These are phyloP conservation scores for Boletus speciosus DNA, from an alignment of 768 basidiomycete species.

Conservation along the genomic window DNA sequence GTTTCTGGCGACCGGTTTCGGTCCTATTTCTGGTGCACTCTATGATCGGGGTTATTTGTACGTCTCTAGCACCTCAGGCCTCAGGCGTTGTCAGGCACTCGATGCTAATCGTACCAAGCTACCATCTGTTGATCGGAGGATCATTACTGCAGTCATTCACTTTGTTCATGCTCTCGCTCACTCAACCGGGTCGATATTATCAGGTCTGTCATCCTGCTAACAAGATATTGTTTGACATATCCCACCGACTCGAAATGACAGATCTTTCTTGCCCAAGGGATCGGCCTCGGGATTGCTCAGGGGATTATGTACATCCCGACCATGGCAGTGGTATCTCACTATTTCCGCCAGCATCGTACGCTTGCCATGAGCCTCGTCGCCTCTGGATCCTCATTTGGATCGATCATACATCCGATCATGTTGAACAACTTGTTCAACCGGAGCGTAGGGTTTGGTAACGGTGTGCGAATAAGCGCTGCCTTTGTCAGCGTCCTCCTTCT, in stretches of 20 bases:
- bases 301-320: conserved; percentile 48
- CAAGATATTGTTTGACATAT: not conserved
- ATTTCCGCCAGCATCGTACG: conserved; percentile 40
- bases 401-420: conserved; percentile 27
- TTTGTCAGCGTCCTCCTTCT: conserved; percentile 37
- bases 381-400: conserved; percentile 35
- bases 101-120: conserved; percentile 27
- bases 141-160: conserved; percentile 40
- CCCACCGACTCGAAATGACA: conserved; percentile 11
- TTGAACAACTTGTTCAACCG: conserved; percentile 28
- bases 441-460: conserved; percentile 39
- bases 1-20: conserved; percentile 35
- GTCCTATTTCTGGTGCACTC: conserved; percentile 42
- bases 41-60: conserved; percentile 55
- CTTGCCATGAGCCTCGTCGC: conserved; percentile 44
- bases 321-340: conserved; percentile 41
- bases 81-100: not conserved
- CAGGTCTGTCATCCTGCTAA: conserved; percentile 31
- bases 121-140: conserved; percentile 44
- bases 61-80: not conserved
- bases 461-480: conserved; percentile 48
- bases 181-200: conserved; percentile 40
- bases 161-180: conserved; percentile 45
- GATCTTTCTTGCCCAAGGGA: conserved; percentile 49
- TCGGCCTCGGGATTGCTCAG: conserved; percentile 43